Percentiles rank a stretch among this genome's conserved stretches.
These are phyloP conservation scores for Eucalyptus tenuipes DNA, from an alignment of 345 rosid genomes.

Conservation along the genomic window DNA sequence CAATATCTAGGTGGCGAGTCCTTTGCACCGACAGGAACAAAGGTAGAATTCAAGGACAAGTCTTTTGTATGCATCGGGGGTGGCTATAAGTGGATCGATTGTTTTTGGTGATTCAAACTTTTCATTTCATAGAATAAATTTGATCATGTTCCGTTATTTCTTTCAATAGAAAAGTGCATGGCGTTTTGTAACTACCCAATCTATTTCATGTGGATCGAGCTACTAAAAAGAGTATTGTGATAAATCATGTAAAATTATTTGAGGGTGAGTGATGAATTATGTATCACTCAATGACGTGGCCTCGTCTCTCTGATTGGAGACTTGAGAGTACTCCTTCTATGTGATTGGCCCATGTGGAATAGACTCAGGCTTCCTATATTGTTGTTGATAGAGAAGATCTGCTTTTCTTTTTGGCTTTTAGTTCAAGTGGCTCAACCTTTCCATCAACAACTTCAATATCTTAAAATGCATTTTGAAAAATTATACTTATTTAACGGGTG, in stretches of 20 bases:
- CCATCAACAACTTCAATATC: not conserved
- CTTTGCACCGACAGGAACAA: not conserved
- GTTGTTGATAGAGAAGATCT: not conserved
- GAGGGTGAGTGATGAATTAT: not conserved
- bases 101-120: not conserved
- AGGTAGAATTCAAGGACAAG: not conserved
- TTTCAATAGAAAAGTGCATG: not conserved
- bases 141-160: not conserved
- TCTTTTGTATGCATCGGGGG: not conserved
- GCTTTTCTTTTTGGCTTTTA: not conserved
- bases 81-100: not conserved
- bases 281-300: not conserved
- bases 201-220: fast-evolving
- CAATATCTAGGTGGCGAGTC: not conserved
- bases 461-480: not conserved
- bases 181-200: fast-evolving
- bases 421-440: not conserved
- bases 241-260: not conserved
- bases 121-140: not conserved
- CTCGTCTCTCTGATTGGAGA: not conserved
- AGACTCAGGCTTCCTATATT: too few species aligned
- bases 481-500: not conserved
- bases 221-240: not conserved
- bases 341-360: too few species aligned
- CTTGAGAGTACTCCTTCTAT: not conserved